A percentile compares a stretch with the other conserved stretches of the same genome.
Evolutionary conservation across 495 filamentous ascomycete species (phyloP).

Genomic region (Hypoxylon fuscum): DNA sequence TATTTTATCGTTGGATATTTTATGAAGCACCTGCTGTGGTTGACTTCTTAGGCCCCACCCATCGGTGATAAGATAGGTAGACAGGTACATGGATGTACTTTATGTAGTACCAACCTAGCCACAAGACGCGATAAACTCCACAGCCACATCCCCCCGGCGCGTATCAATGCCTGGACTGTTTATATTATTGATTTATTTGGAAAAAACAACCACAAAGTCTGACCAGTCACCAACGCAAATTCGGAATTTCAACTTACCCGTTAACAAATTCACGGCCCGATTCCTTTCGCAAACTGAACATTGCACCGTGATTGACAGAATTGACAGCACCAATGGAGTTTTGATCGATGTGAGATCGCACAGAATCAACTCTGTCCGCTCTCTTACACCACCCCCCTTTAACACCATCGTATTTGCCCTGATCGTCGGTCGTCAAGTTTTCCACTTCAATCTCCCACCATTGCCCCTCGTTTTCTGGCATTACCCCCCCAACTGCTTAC

Average conservation of each 20-base stretch:
- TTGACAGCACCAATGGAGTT: constrained; percentile 29
- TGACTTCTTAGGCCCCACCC: too few relatives aligned
- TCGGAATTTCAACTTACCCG: constrained; percentile 6
- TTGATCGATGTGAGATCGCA: constrained; percentile 28
- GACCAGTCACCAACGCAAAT: constrained; percentile 19
- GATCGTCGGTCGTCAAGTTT: constrained; percentile 8
- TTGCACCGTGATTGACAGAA: constrained; percentile 4
- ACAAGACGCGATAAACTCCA: constrained; percentile 24
- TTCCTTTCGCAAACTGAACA: constrained; percentile 6
- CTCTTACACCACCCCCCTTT: constrained; percentile 11
- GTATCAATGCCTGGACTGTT: constrained; percentile 32
- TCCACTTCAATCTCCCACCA: constrained; percentile 23
- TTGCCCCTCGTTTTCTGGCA: constrained; percentile 37
- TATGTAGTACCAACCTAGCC: not conserved
- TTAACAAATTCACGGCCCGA: constrained; percentile 17
- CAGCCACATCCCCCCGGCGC: constrained; percentile 25
- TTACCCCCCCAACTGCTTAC: constrained; percentile 28
- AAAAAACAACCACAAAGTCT: constrained; percentile 37
- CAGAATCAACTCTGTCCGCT: constrained; percentile 35
- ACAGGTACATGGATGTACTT: too few relatives aligned
- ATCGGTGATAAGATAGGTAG: too few relatives aligned
- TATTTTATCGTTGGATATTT: too few relatives aligned
- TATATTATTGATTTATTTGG: constrained; percentile 43
- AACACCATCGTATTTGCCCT: not conserved
- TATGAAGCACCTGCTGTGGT: too few relatives aligned